Conservation (phyloP, 345 rosid species). For the Gossypium herbaceum region DNA sequence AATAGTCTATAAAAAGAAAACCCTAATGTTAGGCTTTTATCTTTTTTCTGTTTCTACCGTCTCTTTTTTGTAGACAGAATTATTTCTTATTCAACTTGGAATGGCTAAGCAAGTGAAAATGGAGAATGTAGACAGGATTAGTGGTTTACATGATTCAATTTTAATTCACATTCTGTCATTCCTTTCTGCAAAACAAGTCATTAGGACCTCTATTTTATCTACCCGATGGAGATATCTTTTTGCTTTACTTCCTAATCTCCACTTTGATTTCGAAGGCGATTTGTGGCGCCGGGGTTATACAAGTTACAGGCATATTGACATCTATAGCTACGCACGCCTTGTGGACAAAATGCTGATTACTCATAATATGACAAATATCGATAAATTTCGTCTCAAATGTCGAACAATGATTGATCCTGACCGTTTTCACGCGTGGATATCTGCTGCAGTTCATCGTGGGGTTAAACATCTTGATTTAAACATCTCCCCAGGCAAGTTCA, state of each 20-base stretch:
- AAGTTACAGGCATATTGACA: neutral
- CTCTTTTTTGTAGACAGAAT: too few species aligned
- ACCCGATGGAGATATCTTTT: neutral
- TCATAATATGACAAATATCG: neutral
- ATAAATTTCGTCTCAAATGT: neutral
- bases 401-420: neutral
- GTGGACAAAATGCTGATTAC: neutral
- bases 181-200: neutral
- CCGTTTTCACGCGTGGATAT: neutral
- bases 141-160: neutral
- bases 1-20: too few species aligned
- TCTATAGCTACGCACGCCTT: neutral
- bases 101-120: neutral
- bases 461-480: conserved; percentile 2
- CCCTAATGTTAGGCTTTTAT: too few species aligned
- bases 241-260: neutral
- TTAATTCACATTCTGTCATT: neutral
- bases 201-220: neutral
- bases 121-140: neutral
- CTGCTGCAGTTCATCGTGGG: neutral
- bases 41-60: too few species aligned
- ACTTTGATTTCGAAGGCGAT: neutral
- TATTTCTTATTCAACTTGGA: neutral
- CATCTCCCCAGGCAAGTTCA: neutral
- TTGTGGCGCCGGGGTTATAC: neutral